Base-by-base conservation (phyloP, 2,329 filamentous ascomycete species). In the Ceratocystis cubensis region DNA sequence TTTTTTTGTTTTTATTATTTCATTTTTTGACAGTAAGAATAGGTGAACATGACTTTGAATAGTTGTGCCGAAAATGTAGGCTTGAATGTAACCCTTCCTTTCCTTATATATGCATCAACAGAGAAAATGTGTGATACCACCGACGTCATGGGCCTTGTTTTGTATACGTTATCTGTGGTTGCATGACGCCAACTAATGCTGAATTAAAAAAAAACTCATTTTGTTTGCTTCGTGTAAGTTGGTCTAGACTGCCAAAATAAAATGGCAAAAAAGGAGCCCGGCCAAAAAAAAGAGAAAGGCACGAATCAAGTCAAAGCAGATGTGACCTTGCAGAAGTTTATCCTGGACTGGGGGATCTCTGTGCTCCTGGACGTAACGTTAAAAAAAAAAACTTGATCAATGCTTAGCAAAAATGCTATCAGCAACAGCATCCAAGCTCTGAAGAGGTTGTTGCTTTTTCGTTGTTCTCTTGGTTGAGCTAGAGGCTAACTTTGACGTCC, bases 311-410 rank as follows among this genome's bases (percentile, higher is more conserved):
- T 17, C 33, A 62, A 62, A 45, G 41, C 61, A 44, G 28, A 62
- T 25, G 41, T 20, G 41, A 62, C 37, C 33, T 62, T 46, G 61
- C 41, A 48, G 41, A 59, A 37, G 56, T 30, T 37, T 59, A 59
- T 59, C 56, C 6, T 30, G 22, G 56, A 20, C 56, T 33, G 25
- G 56, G 25, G 13, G 13, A 33, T 59, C 56, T 59, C 28, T 59
- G 56, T 59, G 28, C 56, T 59, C 56, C 28, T 17, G n/a, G 56
- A 59, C 56, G 56, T 59, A 59, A 59, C 56, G 56, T 59, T 59
- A 59, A 59, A 59, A 59, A 33, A 22, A 59, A 37, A 30, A 30
- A 25, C 22, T 28, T 57, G 56, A 33, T 59, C 56, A 37, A 33
- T 59, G 56, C 56, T 59, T 28, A 59, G 56, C 53, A 57, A 30